Percentiles rank a stretch among this genome's conserved stretches.
phyloP scores from a whole-genome alignment of 306 rosid genomes.

The Pyrus bretschneideri region DNA sequence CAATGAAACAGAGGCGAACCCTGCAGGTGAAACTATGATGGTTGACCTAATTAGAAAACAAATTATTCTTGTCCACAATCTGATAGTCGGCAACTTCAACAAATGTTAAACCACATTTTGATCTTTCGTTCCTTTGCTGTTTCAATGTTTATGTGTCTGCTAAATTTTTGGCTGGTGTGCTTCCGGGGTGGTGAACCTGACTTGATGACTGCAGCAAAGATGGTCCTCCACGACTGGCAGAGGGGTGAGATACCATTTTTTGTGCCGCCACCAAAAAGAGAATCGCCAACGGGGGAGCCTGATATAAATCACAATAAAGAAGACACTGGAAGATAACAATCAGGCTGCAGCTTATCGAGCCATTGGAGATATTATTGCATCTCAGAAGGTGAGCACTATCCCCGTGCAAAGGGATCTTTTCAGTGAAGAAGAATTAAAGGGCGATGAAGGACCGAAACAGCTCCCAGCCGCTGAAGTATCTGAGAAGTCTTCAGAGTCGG shows the following conservation, averaged over 20 bases:
- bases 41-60: background rate
- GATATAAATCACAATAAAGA: conserved; percentile 25
- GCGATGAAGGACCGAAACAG: conserved; percentile 10
- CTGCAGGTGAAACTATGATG: background rate
- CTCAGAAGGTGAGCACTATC: conserved; percentile 64
- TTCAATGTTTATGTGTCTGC: background rate
- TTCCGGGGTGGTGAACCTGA: conserved; percentile 90
- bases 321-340: conserved; percentile 34
- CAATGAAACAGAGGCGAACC: background rate
- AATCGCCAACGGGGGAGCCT: conserved; percentile 39
- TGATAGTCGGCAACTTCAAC: background rate
- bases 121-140: background rate
- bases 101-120: background rate
- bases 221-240: conserved; percentile 97
- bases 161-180: background rate
- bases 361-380: conserved; percentile 68
- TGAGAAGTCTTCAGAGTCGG: conserved; percentile 12
- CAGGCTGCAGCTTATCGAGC: conserved; percentile 76
- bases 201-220: conserved; percentile 81
- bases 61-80: background rate
- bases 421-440: conserved; percentile 54
- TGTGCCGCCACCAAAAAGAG: conserved; percentile 62
- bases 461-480: conserved; percentile 10
- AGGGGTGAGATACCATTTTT: conserved; percentile 92
- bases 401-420: conserved; percentile 76